Evolutionary conservation across 495 filamentous ascomycete genomes (phyloP).

Genomic region (Echria macrotheca): DNA sequence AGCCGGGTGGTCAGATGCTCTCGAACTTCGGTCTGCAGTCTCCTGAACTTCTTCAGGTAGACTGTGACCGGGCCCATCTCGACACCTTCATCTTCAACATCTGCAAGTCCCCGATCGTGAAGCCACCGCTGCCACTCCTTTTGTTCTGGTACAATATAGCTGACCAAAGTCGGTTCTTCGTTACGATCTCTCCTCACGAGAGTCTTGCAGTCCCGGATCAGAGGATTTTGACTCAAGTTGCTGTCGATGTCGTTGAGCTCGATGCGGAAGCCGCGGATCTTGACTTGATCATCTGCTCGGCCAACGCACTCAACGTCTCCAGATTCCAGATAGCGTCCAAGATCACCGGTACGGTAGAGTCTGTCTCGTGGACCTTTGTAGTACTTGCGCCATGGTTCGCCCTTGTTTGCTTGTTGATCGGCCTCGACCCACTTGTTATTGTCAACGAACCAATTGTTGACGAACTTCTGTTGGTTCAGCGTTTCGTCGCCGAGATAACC

Average conservation of each 20-base stretch:
- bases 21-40: slow-evolving; percentile 68
- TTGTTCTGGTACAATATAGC: slow-evolving; percentile 83
- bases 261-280: slow-evolving; percentile 93
- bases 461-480: slow-evolving; percentile 73
- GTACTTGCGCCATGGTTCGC: slow-evolving; percentile 69
- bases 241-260: slow-evolving; percentile 93
- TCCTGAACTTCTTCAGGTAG: slow-evolving; percentile 56
- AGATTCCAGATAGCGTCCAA: slow-evolving; percentile 67
- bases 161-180: slow-evolving; percentile 85
- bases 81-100: slow-evolving; percentile 40
- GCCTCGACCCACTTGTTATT: slow-evolving; percentile 63
- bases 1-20: slow-evolving; percentile 70
- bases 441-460: slow-evolving; percentile 85
- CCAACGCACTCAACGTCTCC: slow-evolving; percentile 74
- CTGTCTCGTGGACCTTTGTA: slow-evolving; percentile 83
- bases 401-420: slow-evolving; percentile 48
- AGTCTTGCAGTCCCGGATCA: slow-evolving; percentile 84
- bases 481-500: slow-evolving; percentile 71
- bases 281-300: slow-evolving; percentile 84
- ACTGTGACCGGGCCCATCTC: slow-evolving; percentile 40
- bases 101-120: slow-evolving; percentile 47
- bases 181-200: slow-evolving; percentile 80
- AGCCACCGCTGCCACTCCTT: slow-evolving; percentile 66
- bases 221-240: slow-evolving; percentile 67
- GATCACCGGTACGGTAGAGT: slow-evolving; percentile 77